Evolutionary conservation across 2,329 filamentous ascomycete genomes (phyloP).

Genomic region (Coniochaeta sp.): DNA sequence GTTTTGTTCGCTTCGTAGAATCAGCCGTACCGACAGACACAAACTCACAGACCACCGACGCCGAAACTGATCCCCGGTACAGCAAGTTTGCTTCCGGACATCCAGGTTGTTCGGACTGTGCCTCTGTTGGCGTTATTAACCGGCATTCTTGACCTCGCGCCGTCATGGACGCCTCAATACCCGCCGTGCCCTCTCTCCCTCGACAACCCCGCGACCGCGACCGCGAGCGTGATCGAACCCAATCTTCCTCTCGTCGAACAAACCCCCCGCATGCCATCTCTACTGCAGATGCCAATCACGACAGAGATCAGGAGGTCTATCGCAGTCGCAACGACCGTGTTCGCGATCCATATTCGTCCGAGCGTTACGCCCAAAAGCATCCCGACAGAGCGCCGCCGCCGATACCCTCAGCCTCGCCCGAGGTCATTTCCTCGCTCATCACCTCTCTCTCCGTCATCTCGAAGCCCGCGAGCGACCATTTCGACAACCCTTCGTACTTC

Average conservation of each 20-base stretch:
- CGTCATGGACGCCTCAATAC: constrained; percentile 14
- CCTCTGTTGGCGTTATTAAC: constrained; percentile 2
- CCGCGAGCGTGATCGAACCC: constrained; percentile 7
- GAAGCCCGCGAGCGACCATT: constrained; percentile 59
- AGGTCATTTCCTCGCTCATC: constrained; percentile 63
- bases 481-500: constrained; percentile 43
- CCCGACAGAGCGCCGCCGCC: constrained; percentile 7
- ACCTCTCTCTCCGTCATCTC: constrained; percentile 63
- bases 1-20: not conserved
- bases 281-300: constrained; percentile 9
- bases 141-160: constrained; percentile 4
- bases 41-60: constrained; percentile 1
- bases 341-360: constrained; percentile 3
- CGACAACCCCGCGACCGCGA: constrained; percentile 15
- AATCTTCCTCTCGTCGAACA: constrained; percentile 6
- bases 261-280: constrained; percentile 9
- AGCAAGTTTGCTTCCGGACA: not conserved
- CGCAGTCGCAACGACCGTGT: constrained; percentile 12
- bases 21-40: not conserved
- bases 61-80: not conserved
- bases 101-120: not conserved
- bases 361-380: not conserved
- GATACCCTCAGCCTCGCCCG: constrained; percentile 47
- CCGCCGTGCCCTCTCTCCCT: constrained; percentile 11
- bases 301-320: constrained; percentile 13